A percentile compares a stretch with the other conserved stretches of the same genome.
Conservation (phyloP, 805 yeast genomes). For the Starmerella davenportii region DNA sequence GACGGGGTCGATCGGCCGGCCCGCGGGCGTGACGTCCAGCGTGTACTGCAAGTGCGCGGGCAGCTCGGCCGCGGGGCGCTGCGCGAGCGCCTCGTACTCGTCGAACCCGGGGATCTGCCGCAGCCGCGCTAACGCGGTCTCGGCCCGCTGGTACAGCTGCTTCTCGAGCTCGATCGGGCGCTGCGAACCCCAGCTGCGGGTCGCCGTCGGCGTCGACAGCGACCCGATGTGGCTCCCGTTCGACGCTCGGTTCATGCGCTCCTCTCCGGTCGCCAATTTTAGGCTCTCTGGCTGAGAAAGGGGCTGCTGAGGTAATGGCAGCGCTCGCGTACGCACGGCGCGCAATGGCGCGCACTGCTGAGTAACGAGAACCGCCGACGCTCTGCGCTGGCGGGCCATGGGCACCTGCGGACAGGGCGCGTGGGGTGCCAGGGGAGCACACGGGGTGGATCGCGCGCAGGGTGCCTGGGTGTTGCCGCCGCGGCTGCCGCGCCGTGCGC, state of each 20-base stretch:
- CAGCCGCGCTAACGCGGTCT: constrained; percentile 36
- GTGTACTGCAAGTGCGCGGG: constrained; percentile 14
- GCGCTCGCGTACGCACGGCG: too few species aligned
- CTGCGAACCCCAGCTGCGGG: constrained; percentile 14
- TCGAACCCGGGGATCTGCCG: constrained; percentile 47
- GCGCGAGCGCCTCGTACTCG: constrained; percentile 41
- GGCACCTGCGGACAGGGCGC: too few species aligned
- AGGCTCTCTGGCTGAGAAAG: too few species aligned
- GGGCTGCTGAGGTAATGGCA: too few species aligned
- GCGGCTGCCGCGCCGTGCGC: too few species aligned
- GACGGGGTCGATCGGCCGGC: constrained; percentile 67
- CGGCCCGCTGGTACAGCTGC: constrained; percentile 53
- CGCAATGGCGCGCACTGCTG: too few species aligned
- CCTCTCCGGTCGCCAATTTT: too few species aligned
- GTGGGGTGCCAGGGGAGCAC: too few species aligned
- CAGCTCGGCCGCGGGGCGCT: constrained; percentile 21
- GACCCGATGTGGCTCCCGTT: constrained; percentile 9
- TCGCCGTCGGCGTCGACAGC: constrained; percentile 14
- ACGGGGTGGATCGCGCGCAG: too few species aligned
- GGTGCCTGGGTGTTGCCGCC: too few species aligned
- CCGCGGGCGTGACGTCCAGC: constrained; percentile 42
- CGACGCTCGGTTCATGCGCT: constrained; percentile 10
- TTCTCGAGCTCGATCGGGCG: constrained; percentile 30
- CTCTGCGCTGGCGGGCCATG: too few species aligned
- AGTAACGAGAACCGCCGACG: too few species aligned